A percentile compares a stretch with the other conserved stretches of the same genome.
These are phyloP conservation scores for Pyrenopolyporus hunteri DNA, from an alignment of 495 filamentous ascomycete genomes.

Conservation along the genomic window DNA sequence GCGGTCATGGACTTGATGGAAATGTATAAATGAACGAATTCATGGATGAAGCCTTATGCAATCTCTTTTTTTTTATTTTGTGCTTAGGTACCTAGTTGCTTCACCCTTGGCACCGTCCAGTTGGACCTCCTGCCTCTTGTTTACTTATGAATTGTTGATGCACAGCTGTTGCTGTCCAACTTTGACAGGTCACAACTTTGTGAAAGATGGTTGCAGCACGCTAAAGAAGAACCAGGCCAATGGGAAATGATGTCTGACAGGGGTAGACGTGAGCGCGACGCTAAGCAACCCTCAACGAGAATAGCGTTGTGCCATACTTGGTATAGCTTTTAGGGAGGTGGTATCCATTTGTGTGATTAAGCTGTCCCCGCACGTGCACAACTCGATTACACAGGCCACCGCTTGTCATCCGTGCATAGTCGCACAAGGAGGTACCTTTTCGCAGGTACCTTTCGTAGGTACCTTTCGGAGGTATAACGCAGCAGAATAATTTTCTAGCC, in stretches of 20 bases:
- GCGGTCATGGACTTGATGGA: constrained; percentile 34
- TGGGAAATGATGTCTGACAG: neutral
- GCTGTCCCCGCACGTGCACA: constrained; percentile 32
- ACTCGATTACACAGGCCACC: constrained; percentile 8
- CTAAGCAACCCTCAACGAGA: neutral
- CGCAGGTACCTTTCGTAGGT: neutral
- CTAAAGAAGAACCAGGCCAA: constrained; percentile 11
- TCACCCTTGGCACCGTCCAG: constrained; percentile 9
- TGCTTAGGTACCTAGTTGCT: neutral
- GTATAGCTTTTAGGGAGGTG: constrained; percentile 4
- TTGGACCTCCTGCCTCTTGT: constrained; percentile 16
- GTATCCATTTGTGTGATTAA: neutral
- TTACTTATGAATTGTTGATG: constrained; percentile 41
- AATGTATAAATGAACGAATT: too few relatives aligned
- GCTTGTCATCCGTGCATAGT: constrained; percentile 4
- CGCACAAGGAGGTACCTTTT: neutral
- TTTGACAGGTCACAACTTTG: constrained; percentile 34
- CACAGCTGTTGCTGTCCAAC: constrained; percentile 6
- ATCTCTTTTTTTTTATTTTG: constrained; percentile 10
- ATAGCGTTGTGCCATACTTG: neutral
- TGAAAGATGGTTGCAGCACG: constrained; percentile 31
- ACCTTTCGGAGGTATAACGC: too few relatives aligned
- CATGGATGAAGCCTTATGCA: constrained; percentile 15
- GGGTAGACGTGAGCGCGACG: neutral
- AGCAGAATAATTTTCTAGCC: neutral